These are phyloP conservation scores for Jacaranda copaia DNA, from an alignment of 257 asterid species.

Conservation along the genomic window DNA sequence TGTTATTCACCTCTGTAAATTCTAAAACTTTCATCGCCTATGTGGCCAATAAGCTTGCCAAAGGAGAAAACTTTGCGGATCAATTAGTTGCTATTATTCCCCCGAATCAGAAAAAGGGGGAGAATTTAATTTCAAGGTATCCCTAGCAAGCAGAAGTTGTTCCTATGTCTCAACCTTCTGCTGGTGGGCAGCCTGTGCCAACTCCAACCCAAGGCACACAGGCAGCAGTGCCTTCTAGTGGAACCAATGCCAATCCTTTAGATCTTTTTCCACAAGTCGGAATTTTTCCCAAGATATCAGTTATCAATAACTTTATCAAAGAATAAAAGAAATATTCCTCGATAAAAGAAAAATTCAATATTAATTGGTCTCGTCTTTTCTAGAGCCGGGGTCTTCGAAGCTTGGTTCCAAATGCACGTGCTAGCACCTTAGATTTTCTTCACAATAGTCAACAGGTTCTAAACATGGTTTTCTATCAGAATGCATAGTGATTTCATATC, in stretches of 20 bases:
- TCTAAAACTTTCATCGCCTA: constrained; percentile 48
- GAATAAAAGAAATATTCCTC: not conserved
- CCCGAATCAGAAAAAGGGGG: constrained; percentile 44
- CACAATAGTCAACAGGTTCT: constrained; percentile 71
- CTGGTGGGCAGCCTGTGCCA: constrained; percentile 51
- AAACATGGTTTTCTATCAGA: constrained; percentile 6
- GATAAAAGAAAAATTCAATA: not conserved
- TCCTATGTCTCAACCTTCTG: constrained; percentile 50
- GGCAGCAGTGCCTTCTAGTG: constrained; percentile 50
- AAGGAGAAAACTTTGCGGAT: constrained; percentile 47
- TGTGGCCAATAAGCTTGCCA: constrained; percentile 39
- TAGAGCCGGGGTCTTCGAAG: constrained; percentile 62
- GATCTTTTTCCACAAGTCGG: constrained; percentile 63
- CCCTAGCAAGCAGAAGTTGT: constrained; percentile 70
- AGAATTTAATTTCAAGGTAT: constrained; percentile 55
- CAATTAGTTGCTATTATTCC: constrained; percentile 67
- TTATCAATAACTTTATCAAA: not conserved
- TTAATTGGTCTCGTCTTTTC: not conserved
- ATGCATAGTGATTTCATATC: constrained; percentile 15
- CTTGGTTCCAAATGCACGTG: constrained; percentile 61
- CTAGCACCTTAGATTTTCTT: constrained; percentile 67
- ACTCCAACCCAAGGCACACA: constrained; percentile 54
- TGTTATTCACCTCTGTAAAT: constrained; percentile 44
- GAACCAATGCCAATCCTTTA: constrained; percentile 44
- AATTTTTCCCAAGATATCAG: not conserved